phyloP scores from a whole-genome alignment of 441 rosid genomes.

The Corymbia calophylla region DNA sequence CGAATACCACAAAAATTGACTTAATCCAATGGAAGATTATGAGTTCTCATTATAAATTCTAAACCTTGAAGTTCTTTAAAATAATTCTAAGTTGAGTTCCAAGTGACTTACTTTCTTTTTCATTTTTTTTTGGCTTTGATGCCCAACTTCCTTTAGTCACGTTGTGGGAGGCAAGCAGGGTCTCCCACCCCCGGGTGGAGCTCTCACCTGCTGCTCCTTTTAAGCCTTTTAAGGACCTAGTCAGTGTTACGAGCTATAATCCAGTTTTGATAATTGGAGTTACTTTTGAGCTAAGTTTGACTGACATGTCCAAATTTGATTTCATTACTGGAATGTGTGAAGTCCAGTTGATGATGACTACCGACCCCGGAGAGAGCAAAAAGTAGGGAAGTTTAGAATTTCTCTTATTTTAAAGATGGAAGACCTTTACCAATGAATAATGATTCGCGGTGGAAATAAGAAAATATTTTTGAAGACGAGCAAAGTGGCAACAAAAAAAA shows the following conservation, averaged over 20 bases:
- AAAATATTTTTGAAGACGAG: not conserved
- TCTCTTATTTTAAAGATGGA: not conserved
- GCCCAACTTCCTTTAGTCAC: not conserved
- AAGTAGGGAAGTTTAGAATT: not conserved
- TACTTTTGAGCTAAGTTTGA: not conserved
- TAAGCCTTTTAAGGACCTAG: too few relatives aligned
- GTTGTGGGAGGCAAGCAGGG: too few relatives aligned
- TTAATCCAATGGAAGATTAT: too few relatives aligned
- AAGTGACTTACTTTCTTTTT: too few relatives aligned
- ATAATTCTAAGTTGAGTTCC: not conserved
- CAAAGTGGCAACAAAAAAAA: not conserved
- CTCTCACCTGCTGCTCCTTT: too few relatives aligned
- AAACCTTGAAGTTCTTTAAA: not conserved
- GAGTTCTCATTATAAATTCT: not conserved
- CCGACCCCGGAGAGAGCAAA: not conserved
- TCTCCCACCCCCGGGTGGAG: too few relatives aligned
- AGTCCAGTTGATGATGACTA: not conserved
- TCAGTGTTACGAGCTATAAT: too few relatives aligned
- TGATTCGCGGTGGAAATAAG: not conserved
- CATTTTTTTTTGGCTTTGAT: not conserved
- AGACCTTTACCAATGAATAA: not conserved
- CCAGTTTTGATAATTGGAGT: not conserved
- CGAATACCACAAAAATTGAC: not conserved
- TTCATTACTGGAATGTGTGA: not conserved
- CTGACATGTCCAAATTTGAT: not conserved